phyloP scores from a whole-genome alignment of 164 flowering plant species.

The Warburgia ugandensis region DNA sequence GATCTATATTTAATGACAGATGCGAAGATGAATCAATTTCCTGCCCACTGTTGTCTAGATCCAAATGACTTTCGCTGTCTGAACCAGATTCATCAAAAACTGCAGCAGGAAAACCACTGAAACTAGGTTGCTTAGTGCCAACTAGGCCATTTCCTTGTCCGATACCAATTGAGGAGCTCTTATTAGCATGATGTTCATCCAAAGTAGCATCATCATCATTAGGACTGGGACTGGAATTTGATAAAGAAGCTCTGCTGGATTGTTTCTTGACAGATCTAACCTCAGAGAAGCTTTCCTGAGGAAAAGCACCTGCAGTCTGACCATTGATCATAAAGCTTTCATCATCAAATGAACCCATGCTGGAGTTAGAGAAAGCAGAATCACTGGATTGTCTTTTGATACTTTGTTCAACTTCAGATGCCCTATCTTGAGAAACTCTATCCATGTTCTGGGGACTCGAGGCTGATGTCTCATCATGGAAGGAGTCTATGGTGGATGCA shows the following conservation, averaged over 20 bases:
- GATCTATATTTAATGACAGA: constrained; percentile 11
- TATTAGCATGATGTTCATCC: constrained; percentile 13
- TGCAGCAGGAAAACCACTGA: constrained; percentile 19
- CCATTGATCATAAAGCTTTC: not conserved
- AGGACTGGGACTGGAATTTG: constrained; percentile 24
- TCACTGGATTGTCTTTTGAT: constrained; percentile 21
- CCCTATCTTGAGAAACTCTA: constrained; percentile 21
- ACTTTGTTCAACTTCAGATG: constrained; percentile 19
- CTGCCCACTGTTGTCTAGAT: constrained; percentile 17
- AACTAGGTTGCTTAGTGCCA: constrained; percentile 17
- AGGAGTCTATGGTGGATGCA: constrained; percentile 14
- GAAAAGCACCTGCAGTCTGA: not conserved
- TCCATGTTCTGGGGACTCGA: constrained; percentile 18
- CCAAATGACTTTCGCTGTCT: constrained; percentile 35
- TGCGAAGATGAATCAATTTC: constrained; percentile 18
- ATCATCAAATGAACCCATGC: constrained; percentile 3
- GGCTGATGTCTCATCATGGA: constrained; percentile 11
- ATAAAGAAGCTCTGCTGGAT: constrained; percentile 17
- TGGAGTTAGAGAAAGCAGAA: constrained; percentile 3
- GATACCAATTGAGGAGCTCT: constrained; percentile 15
- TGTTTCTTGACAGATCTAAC: constrained; percentile 20
- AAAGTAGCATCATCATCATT: constrained; percentile 14
- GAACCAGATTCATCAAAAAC: constrained; percentile 61
- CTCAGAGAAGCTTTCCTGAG: constrained; percentile 9
- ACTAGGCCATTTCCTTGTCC: constrained; percentile 12